Conservation (phyloP, 1,284 basidiomycete genomes). For the Pholiota adiposa region DNA sequence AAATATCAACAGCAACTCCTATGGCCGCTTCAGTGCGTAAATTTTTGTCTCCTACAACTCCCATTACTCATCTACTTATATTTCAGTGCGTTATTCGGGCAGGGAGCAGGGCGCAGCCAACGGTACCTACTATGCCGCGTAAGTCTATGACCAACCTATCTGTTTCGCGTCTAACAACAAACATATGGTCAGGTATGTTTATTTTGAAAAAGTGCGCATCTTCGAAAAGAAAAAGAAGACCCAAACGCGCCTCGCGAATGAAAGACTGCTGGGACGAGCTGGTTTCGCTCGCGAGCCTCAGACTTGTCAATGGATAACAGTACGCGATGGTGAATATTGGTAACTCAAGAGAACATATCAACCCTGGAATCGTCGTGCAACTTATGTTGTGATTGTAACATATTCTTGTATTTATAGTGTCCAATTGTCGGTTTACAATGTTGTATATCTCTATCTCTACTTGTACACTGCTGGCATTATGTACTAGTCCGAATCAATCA, state of each 20-base stretch:
- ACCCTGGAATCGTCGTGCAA: too few relatives aligned
- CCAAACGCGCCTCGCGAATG: slow-evolving; percentile 43
- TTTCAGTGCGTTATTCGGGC: slow-evolving; percentile 43
- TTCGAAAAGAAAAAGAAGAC: slow-evolving; percentile 42
- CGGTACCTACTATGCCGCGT: slow-evolving; percentile 50
- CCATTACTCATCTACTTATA: slow-evolving; percentile 18
- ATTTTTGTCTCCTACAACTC: background rate
- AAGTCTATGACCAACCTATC: slow-evolving; percentile 22
- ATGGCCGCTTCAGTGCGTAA: slow-evolving; percentile 47
- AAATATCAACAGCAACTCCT: slow-evolving; percentile 51
- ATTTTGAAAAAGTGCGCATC: slow-evolving; percentile 48
- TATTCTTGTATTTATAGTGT: too few relatives aligned
- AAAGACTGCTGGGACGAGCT: slow-evolving; percentile 31
- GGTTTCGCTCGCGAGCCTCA: slow-evolving; percentile 38
- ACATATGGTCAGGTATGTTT: slow-evolving; percentile 40
- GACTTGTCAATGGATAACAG: slow-evolving; percentile 33
- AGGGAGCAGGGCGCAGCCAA: slow-evolving; percentile 44
- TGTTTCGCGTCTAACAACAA: background rate
- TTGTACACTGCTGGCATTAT: background rate
- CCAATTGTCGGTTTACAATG: background rate
- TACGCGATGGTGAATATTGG: background rate
- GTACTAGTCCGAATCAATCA: background rate
- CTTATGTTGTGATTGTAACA: background rate
- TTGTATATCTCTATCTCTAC: background rate
- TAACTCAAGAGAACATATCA: too few relatives aligned